phyloP scores from a whole-genome alignment of 75 land plant genomes.

The Picea sitchensis region DNA sequence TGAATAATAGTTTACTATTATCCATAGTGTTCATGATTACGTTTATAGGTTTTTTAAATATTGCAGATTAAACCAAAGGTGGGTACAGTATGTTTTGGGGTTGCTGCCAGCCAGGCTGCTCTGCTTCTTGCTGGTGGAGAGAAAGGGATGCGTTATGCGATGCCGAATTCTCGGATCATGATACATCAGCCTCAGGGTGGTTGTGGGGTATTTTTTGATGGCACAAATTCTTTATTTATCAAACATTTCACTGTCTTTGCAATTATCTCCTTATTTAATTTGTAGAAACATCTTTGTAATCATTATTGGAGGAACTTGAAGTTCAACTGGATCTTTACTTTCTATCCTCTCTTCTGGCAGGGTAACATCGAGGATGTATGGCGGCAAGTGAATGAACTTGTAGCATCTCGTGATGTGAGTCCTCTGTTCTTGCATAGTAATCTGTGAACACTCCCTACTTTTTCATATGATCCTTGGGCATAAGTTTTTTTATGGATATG shows the following conservation, averaged over 20 bases:
- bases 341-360: conserved; percentile 26
- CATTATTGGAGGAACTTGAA: background rate
- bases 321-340: too few relatives aligned
- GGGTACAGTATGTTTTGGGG: conserved; percentile 95
- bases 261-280: background rate
- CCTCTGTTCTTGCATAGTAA: background rate
- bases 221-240: background rate
- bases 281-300: background rate
- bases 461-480: background rate
- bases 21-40: background rate
- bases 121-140: conserved; percentile 95
- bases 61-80: conserved; percentile 95
- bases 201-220: conserved; percentile 65
- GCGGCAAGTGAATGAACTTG: conserved; percentile 93
- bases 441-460: background rate
- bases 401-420: conserved; percentile 84
- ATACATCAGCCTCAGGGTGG: conserved; percentile 96
- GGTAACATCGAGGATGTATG: conserved; percentile 91
- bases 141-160: conserved; percentile 95
- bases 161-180: conserved; percentile 99
- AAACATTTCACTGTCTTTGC: background rate
- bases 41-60: conserved; percentile 1
- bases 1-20: background rate
- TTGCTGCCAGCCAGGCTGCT: conserved; percentile 96
- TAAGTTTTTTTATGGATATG: background rate